A percentile compares a stretch with the other conserved stretches of the same genome.
phyloP scores from a whole-genome alignment of 768 basidiomycete species.

The Cystofilobasidium macerans region DNA sequence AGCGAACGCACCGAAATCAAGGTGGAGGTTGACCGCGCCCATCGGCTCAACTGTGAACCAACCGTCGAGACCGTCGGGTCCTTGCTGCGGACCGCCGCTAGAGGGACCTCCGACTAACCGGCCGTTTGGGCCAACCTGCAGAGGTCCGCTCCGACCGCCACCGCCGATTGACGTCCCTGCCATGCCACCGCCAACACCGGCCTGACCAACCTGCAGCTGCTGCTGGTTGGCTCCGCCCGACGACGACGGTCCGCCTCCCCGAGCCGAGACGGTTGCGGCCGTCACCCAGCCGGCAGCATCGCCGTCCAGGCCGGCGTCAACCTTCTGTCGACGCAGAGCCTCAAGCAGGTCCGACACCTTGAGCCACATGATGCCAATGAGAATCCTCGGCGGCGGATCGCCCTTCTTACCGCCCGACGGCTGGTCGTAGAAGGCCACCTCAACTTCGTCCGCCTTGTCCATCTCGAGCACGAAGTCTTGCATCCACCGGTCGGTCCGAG shows the following conservation, averaged over 20 bases:
- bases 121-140: slow-evolving; percentile 41
- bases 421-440: slow-evolving; percentile 90
- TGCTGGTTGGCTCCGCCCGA: neutral
- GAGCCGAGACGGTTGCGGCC: slow-evolving; percentile 43
- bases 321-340: slow-evolving; percentile 81
- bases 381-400: slow-evolving; percentile 45
- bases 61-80: slow-evolving; percentile 73
- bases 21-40: slow-evolving; percentile 73
- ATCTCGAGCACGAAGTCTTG: slow-evolving; percentile 93
- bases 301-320: slow-evolving; percentile 59
- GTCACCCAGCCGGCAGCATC: slow-evolving; percentile 86
- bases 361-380: slow-evolving; percentile 87
- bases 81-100: slow-evolving; percentile 25
- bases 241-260: slow-evolving; percentile 5
- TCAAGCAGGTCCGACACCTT: slow-evolving; percentile 88
- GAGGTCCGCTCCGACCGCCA: slow-evolving; percentile 5
- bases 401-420: slow-evolving; percentile 64
- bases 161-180: too few species aligned
- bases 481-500: slow-evolving; percentile 92
- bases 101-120: neutral
- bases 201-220: neutral
- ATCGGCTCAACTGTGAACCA: slow-evolving; percentile 98
- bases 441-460: slow-evolving; percentile 97
- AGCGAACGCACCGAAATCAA: slow-evolving; percentile 72
- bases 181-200: neutral